Percentiles rank a stretch among this genome's conserved stretches.
Evolutionary conservation across 1,284 basidiomycete species (phyloP).

Genomic region (Rhodotorula mucilaginosa): DNA sequence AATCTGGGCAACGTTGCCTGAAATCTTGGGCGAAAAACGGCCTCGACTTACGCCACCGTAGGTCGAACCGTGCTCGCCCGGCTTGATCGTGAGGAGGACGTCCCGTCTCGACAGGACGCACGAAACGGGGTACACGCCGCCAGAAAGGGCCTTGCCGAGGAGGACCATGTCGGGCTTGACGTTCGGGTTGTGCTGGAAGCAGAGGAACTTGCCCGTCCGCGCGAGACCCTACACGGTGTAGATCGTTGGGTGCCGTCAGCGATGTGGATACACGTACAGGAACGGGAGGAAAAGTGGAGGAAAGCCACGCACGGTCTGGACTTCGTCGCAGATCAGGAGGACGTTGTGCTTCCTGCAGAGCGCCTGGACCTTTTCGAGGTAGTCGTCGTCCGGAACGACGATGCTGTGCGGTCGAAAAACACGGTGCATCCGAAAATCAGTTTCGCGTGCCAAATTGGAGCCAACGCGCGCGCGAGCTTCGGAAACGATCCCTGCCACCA

Average conservation of each 20-base stretch:
- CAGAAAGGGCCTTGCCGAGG: constrained; percentile 92
- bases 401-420: constrained; percentile 55
- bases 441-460: not conserved
- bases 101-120: constrained; percentile 85
- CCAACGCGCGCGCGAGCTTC: not conserved
- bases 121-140: constrained; percentile 83
- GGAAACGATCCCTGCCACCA: not conserved
- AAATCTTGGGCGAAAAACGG: too few relatives aligned
- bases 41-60: constrained; percentile 52
- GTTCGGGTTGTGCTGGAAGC: constrained; percentile 75
- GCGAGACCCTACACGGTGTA: constrained; percentile 62
- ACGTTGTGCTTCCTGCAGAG: constrained; percentile 94
- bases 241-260: constrained; percentile 17
- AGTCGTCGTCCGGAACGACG: constrained; percentile 86
- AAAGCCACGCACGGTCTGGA: constrained; percentile 64
- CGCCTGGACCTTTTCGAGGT: constrained; percentile 71
- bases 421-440: not conserved
- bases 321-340: constrained; percentile 93
- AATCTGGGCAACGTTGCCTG: too few relatives aligned
- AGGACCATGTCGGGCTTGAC: constrained; percentile 90
- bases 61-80: constrained; percentile 72
- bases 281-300: too few relatives aligned
- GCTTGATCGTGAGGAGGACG: constrained; percentile 90
- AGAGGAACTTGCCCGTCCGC: constrained; percentile 79
- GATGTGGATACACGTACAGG: constrained; percentile 40